Conservation (phyloP, 108 stramenopile genomes). For the Skeletonema grethae region DNA sequence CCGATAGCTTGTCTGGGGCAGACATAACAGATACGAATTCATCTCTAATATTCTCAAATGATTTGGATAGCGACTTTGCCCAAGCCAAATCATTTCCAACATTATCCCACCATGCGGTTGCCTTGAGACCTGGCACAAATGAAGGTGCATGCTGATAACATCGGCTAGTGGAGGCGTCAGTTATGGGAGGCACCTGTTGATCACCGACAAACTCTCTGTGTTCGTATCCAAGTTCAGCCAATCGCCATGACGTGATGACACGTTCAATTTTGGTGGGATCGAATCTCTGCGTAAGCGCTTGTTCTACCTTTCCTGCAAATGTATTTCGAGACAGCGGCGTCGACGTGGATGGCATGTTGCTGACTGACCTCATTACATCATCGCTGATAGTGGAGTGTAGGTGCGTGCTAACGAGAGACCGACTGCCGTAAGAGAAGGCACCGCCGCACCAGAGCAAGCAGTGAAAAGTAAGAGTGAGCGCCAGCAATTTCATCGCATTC, state of each 20-base stretch:
- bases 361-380: slow-evolving; percentile 20
- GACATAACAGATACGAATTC: slow-evolving; percentile 73
- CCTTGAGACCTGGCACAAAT: slow-evolving; percentile 74
- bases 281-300: slow-evolving; percentile 59
- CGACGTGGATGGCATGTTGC: slow-evolving; percentile 38
- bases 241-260: slow-evolving; percentile 75
- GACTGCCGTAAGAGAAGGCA: slow-evolving; percentile 1
- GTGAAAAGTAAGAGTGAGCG: not conserved
- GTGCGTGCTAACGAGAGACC: not conserved
- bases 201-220: slow-evolving; percentile 72
- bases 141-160: slow-evolving; percentile 80
- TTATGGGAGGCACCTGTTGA: slow-evolving; percentile 40
- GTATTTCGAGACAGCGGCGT: slow-evolving; percentile 59
- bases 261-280: slow-evolving; percentile 50
- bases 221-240: slow-evolving; percentile 69
- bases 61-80: slow-evolving; percentile 58
- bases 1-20: slow-evolving; percentile 53
- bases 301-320: slow-evolving; percentile 79
- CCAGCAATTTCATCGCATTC: not conserved
- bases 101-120: slow-evolving; percentile 73
- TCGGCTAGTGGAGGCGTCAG: slow-evolving; percentile 39
- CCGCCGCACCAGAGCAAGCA: not conserved
- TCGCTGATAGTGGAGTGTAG: not conserved
- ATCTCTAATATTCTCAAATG: slow-evolving; percentile 66
- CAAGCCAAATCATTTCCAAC: slow-evolving; percentile 52